Evolutionary conservation across 2,329 filamentous ascomycete genomes (phyloP).

Genomic region (Aureobasidium sp.): DNA sequence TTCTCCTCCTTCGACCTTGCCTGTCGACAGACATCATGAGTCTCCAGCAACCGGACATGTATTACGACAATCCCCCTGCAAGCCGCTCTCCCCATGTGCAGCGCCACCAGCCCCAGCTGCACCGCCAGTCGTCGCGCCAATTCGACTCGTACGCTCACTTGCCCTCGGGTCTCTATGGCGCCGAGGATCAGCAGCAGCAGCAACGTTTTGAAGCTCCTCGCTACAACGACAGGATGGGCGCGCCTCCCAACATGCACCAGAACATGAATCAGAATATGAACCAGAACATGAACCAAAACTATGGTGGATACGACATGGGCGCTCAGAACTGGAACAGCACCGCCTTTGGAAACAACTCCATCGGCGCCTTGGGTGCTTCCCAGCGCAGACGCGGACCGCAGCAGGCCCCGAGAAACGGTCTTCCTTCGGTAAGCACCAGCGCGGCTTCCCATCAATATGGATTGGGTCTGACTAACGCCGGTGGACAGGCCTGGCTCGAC

Average conservation of each 20-base stretch:
- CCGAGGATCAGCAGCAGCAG: conserved; percentile 56
- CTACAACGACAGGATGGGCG: conserved; percentile 54
- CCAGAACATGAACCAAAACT: conserved; percentile 23
- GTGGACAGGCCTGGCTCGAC: conserved; percentile 55
- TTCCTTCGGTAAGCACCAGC: conserved; percentile 62
- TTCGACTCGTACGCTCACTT: conserved; percentile 63
- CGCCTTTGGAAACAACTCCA: conserved; percentile 56
- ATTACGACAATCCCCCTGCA: conserved; percentile 63
- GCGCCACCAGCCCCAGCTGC: conserved; percentile 57
- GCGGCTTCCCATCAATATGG: conserved; percentile 1
- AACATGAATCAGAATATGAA: conserved; percentile 21
- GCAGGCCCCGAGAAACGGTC: conserved; percentile 45
- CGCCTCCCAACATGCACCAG: conserved; percentile 39
- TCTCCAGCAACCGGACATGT: conserved; percentile 51
- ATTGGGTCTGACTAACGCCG: conserved; percentile 10
- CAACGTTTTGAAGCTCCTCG: conserved; percentile 45
- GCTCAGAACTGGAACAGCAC: conserved; percentile 76
- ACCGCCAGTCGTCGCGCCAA: conserved; percentile 65
- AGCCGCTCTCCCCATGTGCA: conserved; percentile 66
- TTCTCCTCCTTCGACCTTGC: neutral
- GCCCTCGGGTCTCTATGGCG: conserved; percentile 60
- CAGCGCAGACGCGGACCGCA: conserved; percentile 47
- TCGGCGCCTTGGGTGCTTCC: conserved; percentile 31
- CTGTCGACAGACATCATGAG: conserved; percentile 16
- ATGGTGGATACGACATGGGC: conserved; percentile 58